Base-by-base conservation (phyloP, 1,139 yeast genomes). In the Yamadazyma trypodendri region DNA sequence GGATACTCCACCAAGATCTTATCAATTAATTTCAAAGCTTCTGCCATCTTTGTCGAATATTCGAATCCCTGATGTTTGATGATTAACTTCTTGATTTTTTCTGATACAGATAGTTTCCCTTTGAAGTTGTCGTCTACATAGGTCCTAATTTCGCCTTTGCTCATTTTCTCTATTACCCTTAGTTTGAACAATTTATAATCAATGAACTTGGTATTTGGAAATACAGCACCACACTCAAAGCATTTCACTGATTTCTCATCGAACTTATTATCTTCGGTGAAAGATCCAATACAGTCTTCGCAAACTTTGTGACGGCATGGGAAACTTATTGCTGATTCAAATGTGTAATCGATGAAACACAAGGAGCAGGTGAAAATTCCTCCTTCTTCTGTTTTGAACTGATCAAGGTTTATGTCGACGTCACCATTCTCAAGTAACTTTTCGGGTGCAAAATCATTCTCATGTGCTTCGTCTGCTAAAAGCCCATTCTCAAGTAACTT, bases 301-400 rank as follows among this genome's bases (percentile, higher is more conserved):
- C 95, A 84, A 1, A 84, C 57, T 50, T 76, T 64, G 57, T 84
- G 94, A 0, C 90, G 92, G 68, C 95, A 86, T 8, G 68, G 68
- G 17, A 65, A 66, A 28, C 70, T 72, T 20, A 63, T 66, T 3
- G 39, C 39, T 12, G 45, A 39, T 11, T 39, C 35, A 34, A 15
- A 32, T 6, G 77, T 73, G n/a, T 76, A 57, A 8, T 74, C 75
- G 45, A 83, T 90, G 47, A 68, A 64, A 55, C 96, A 88, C 34
- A 78, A 60, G 2, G 89, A 83, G 58, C 96, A 89, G 2, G 75
- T 61, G 41, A 77, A 68, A 35, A 54, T 49, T 11, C 48, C 52
- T 20, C 54, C 56, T 5, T 54, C 56, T 21, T 28, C 36, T 5
- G 31, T 32, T 12, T 32, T 32, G 20, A 25, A 32, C n/a, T 25